Base-by-base conservation (phyloP, 2,329 filamentous ascomycete genomes). In the Aspergillus arachidicola region DNA sequence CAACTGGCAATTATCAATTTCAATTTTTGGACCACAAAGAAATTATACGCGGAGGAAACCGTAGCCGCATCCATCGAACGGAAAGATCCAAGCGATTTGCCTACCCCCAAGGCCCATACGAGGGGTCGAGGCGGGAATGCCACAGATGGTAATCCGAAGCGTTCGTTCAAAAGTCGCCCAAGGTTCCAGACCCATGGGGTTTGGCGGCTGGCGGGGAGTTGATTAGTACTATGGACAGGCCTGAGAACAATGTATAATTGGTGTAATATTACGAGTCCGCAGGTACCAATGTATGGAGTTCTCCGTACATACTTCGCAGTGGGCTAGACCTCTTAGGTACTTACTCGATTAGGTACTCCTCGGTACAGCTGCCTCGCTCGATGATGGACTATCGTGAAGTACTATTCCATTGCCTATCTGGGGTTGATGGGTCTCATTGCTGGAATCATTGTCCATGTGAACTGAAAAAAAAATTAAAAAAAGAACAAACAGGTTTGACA, bases 131-230 rank as follows among this genome's bases (percentile, higher is more conserved):
- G 65, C 71, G 72, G 73, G 66, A 74, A 72, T 62, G 59, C 74
- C 73, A 48, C 55, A 73, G 64, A 70, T 36, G 71, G 74, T 71
- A 76, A 76, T 59, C 74, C 74, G 74, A 73, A 66, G 62, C 61
- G 66, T 41, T 55, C 23, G 19, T 41, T 19, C 19, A 41, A 30
- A 32, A 48, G 36, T 51, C 30, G 23, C 32, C 26, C 48, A 46
- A 41, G 63, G 60, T 66, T 66, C 67, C 69, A 70, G 70, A 68
- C 66, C 64, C 55, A 45, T 64, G 57, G 60, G 28, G 30, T 54
- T 41, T 54, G 11, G 30, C 28, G 51, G 51, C 19, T 19, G 51
- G 30, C 19, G 30, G 32, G 19, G n/a, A 54, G n/a, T 41, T 50
- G 28, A 54, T 54, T 23, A 54, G 9, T 28, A 6, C 51, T n/a